Base-by-base conservation (phyloP, 805 yeast species). In the Torulaspora indica region DNA sequence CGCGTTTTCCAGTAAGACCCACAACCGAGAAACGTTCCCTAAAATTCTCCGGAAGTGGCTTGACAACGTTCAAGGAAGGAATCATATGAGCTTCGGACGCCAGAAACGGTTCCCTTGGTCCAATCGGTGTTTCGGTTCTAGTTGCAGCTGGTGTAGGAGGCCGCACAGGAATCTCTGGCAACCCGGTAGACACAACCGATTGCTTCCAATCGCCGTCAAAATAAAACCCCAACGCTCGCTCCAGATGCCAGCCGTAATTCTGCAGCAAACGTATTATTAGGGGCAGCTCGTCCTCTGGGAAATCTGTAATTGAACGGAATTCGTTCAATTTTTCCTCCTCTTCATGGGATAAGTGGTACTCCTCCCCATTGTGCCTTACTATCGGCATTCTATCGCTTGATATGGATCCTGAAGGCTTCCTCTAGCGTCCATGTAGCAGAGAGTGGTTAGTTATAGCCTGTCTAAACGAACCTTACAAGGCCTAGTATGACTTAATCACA, bases 171-270 rank as follows among this genome's bases (percentile, higher is more conserved):
- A 45, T 32, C 5, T 40, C 46, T 8, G 53, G 47, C 13, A 43
- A 22, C 15, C 31, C 42, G 6, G 42, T 36, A 8, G 45, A 22
- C 15, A 22, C 17, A 44, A 42, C 22, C 34, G 47, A 30, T 17
- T 53, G 53, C 13, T 61, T 71, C 63, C 77, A 69, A 40, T 72
- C 69, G 14, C 74, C 75, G 53, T 83, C 90, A 56, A 81, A 81
- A 58, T 72, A 83, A 40, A 78, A 71, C 3, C 82, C 74, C 25
- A 81, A 62, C 1, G 88, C 78, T 34, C 73, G 68, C 53, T 82
- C 85, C 39, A 83, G 56, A 54, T 81, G 74, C 81, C 81, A 80
- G 38, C 78, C 73, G 52, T 78, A 73, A 37, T 74, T 71, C 25
- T 70, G 61, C 40, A 82, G 58, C 20, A 81, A 59, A 40, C 68